phyloP scores from a whole-genome alignment of 805 yeast species.

The Schwanniomyces occidentalis region DNA sequence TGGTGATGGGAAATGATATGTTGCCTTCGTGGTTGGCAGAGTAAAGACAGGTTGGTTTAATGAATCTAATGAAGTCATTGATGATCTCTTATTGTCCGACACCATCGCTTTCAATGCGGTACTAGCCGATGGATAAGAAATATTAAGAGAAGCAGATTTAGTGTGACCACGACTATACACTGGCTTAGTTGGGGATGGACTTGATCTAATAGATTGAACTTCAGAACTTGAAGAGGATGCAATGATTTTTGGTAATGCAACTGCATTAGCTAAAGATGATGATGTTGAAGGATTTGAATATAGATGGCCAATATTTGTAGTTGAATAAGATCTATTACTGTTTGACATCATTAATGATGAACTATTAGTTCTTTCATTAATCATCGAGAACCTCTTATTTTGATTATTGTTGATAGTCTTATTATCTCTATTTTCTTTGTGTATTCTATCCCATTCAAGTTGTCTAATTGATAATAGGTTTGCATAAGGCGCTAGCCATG shows the following conservation, averaged over 20 bases:
- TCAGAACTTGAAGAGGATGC: slow-evolving; percentile 5
- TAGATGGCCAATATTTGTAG: slow-evolving; percentile 30
- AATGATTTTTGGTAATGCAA: slow-evolving; percentile 40
- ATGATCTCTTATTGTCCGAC: slow-evolving; percentile 49
- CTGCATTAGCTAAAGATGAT: slow-evolving; percentile 52
- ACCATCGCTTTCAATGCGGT: slow-evolving; percentile 73
- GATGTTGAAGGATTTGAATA: slow-evolving; percentile 71
- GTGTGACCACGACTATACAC: slow-evolving; percentile 22
- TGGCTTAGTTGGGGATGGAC: slow-evolving; percentile 21
- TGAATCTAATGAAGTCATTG: slow-evolving; percentile 17
- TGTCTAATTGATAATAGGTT: slow-evolving; percentile 83
- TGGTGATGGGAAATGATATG: slow-evolving; percentile 11
- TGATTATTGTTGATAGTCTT: slow-evolving; percentile 15
- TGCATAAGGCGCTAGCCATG: slow-evolving; percentile 86
- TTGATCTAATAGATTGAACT: slow-evolving; percentile 6
- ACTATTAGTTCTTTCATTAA: slow-evolving; percentile 39
- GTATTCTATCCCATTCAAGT: slow-evolving; percentile 80
- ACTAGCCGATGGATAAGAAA: slow-evolving; percentile 55
- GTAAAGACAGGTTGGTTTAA: slow-evolving; percentile 10
- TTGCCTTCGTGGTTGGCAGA: slow-evolving; percentile 12
- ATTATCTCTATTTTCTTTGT: slow-evolving; percentile 34
- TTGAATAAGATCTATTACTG: slow-evolving; percentile 36
- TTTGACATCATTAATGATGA: slow-evolving; percentile 35
- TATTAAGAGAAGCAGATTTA: slow-evolving; percentile 32
- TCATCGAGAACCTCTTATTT: slow-evolving; percentile 47